phyloP scores from a whole-genome alignment of 441 rosid genomes.

The Melastoma candidum region DNA sequence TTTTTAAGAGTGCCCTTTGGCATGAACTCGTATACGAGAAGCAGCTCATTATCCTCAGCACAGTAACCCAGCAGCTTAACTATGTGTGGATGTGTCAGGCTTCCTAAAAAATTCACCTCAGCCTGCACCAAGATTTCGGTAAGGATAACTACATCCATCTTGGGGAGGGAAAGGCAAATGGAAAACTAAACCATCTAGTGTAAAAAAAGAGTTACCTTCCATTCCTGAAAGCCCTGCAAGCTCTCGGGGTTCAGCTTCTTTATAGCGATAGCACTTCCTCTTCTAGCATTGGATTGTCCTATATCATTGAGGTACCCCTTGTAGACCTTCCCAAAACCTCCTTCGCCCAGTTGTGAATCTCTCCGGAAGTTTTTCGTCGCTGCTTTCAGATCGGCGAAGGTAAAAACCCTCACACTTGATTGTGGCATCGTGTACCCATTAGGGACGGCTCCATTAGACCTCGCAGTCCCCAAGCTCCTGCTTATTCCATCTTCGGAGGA shows the following conservation, averaged over 20 bases:
- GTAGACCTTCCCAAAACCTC: slow-evolving; percentile 6
- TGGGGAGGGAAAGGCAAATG: too few species aligned
- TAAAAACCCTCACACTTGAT: slow-evolving; percentile 3
- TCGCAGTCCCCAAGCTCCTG: slow-evolving; percentile 6
- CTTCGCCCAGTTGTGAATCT: slow-evolving; percentile 4
- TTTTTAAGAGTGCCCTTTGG: slow-evolving; percentile 7
- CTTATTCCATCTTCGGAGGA: slow-evolving; percentile 1
- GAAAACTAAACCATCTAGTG: too few species aligned
- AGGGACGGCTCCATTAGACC: not conserved
- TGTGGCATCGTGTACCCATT: not conserved
- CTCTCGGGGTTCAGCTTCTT: slow-evolving; percentile 3
- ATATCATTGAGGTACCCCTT: slow-evolving; percentile 10
- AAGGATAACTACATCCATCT: not conserved
- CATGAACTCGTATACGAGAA: slow-evolving; percentile 10
- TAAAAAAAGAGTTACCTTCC: slow-evolving; percentile 1
- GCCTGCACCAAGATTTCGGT: slow-evolving; percentile 1
- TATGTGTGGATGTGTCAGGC: slow-evolving; percentile 9
- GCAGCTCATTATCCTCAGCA: slow-evolving; percentile 3
- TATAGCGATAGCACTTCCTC: slow-evolving; percentile 1
- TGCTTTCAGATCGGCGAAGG: slow-evolving; percentile 3
- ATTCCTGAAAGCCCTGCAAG: slow-evolving; percentile 12
- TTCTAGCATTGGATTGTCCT: not conserved
- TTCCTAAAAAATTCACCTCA: slow-evolving; percentile 6
- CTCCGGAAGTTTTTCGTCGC: slow-evolving; percentile 6
- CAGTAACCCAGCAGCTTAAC: slow-evolving; percentile 11